A percentile compares a stretch with the other conserved stretches of the same genome.
Evolutionary conservation across 441 rosid genomes (phyloP).

Genomic region (Arabidopsis lyrata): DNA sequence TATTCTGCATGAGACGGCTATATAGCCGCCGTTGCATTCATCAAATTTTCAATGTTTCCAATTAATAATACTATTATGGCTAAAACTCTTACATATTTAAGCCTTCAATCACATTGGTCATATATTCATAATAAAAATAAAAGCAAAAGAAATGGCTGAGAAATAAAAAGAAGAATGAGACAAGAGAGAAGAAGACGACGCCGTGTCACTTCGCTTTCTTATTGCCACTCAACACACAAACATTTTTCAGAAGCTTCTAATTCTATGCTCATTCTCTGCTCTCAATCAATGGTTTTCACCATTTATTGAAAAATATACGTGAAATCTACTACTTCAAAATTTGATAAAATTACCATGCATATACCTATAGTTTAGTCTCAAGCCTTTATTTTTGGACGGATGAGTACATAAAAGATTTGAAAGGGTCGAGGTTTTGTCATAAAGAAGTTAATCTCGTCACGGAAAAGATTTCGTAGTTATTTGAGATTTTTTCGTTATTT

Average conservation of each 20-base stretch:
- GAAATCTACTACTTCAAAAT: neutral
- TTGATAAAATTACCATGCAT: neutral
- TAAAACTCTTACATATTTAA: neutral
- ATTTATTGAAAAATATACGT: no score
- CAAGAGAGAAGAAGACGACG: conserved; percentile 39
- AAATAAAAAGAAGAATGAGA: conserved; percentile 17
- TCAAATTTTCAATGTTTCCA: neutral
- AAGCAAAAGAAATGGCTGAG: neutral
- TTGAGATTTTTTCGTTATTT: neutral
- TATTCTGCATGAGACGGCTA: conserved; percentile 41
- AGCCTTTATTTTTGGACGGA: neutral
- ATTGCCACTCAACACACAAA: conserved; percentile 25
- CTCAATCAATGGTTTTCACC: neutral
- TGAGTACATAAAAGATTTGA: conserved; percentile 23
- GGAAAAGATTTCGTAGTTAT: conserved; percentile 31
- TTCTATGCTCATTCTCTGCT: conserved; percentile 37
- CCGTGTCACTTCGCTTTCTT: conserved; percentile 37
- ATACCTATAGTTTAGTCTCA: conserved; percentile 2
- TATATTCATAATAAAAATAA: neutral
- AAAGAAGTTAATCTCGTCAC: conserved; percentile 30
- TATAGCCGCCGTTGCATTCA: conserved; percentile 29
- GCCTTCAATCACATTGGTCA: neutral
- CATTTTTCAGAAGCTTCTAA: conserved; percentile 43
- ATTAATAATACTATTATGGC: neutral
- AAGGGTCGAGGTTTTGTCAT: conserved; percentile 29